phyloP scores from a whole-genome alignment of 495 filamentous ascomycete species.

The Echria macrotheca region DNA sequence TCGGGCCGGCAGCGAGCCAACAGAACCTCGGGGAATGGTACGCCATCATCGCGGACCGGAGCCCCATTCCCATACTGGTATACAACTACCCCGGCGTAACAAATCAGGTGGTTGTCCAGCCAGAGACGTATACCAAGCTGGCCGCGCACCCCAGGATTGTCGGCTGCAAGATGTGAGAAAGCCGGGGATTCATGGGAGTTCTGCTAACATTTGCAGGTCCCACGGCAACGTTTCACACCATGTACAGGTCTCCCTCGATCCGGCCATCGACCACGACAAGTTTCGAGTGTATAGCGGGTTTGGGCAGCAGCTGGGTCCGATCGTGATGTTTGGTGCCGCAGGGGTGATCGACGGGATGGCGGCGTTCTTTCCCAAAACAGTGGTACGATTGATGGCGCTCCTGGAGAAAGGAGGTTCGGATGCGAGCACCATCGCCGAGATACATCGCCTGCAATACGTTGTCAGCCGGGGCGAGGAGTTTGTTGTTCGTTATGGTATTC shows the following conservation, averaged over 20 bases:
- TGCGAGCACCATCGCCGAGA: conserved; percentile 29
- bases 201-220: no score
- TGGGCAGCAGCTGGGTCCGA: conserved; percentile 59
- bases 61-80: conserved; percentile 51
- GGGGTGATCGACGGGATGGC: conserved; percentile 62
- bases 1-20: conserved; percentile 44
- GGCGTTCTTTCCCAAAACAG: conserved; percentile 55
- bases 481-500: conserved; percentile 49
- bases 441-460: conserved; percentile 49
- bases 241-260: conserved; percentile 50
- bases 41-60: conserved; percentile 45
- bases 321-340: conserved; percentile 51
- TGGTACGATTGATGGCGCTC: conserved; percentile 50
- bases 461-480: conserved; percentile 56
- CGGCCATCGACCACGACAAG: conserved; percentile 40
- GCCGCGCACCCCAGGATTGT: conserved; percentile 56
- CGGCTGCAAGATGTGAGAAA: conserved; percentile 57
- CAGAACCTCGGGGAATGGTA: conserved; percentile 51
- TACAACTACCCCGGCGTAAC: conserved; percentile 65
- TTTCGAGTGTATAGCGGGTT: conserved; percentile 61
- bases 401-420: conserved; percentile 27
- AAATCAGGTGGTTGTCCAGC: conserved; percentile 51
- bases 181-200: no score
- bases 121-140: conserved; percentile 49
- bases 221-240: conserved; percentile 60